phyloP scores from a whole-genome alignment of 768 basidiomycete genomes.

The Naematelia aurantialba region DNA sequence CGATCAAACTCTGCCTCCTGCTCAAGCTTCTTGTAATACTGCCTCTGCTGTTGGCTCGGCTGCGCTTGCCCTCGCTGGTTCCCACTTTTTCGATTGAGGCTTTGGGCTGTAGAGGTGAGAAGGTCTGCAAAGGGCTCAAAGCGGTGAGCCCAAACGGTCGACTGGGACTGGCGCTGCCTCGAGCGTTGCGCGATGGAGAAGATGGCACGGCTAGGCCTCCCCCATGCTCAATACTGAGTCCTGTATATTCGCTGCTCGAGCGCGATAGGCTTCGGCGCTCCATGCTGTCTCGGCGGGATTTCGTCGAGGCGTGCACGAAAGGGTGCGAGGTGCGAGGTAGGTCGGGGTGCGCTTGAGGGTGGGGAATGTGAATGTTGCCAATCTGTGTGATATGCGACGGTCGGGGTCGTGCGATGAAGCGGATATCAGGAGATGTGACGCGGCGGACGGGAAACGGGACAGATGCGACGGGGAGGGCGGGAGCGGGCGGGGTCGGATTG shows the following conservation, averaged over 20 bases:
- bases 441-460: constrained; percentile 3
- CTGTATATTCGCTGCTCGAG: background rate
- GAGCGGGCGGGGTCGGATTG: constrained; percentile 1
- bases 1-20: constrained; percentile 36
- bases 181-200: constrained; percentile 10
- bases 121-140: constrained; percentile 42
- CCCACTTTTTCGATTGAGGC: background rate
- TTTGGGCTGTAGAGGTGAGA: constrained; percentile 39
- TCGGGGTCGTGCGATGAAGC: background rate
- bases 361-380: constrained; percentile 1
- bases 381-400: constrained; percentile 8
- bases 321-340: background rate
- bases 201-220: background rate
- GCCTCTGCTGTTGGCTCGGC: constrained; percentile 16
- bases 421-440: constrained; percentile 1
- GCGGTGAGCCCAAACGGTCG: constrained; percentile 27
- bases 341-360: background rate
- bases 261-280: background rate
- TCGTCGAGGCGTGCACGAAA: background rate
- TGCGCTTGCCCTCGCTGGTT: constrained; percentile 11
- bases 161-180: background rate
- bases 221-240: background rate
- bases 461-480: background rate
- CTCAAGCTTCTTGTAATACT: constrained; percentile 29
- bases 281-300: background rate